These are phyloP conservation scores for Linnemannia exigua DNA, from an alignment of 192 early-diverging fungal species.

Conservation along the genomic window DNA sequence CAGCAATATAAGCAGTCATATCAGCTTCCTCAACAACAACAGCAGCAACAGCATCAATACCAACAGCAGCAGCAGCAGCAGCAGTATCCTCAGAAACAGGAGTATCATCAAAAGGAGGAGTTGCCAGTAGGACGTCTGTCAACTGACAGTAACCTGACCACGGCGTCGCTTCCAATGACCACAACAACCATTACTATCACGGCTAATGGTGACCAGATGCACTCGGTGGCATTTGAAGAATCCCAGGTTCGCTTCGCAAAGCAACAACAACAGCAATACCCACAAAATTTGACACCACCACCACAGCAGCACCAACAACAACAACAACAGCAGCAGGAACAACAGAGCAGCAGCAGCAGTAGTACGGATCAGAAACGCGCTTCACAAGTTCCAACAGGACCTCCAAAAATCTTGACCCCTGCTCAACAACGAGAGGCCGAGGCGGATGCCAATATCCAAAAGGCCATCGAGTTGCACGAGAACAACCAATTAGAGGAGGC, in stretches of 20 bases:
- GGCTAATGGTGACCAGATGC: slow-evolving; percentile 1
- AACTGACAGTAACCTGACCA: background rate
- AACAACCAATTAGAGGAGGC: slow-evolving; percentile 81
- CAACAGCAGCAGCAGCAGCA: background rate
- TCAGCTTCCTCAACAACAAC: background rate
- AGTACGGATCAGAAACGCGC: background rate
- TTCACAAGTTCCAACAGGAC: slow-evolving; percentile 12
- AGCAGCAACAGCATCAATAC: background rate
- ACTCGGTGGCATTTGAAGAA: slow-evolving; percentile 22
- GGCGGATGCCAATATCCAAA: slow-evolving; percentile 73
- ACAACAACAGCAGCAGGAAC: background rate
- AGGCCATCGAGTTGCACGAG: slow-evolving; percentile 80
- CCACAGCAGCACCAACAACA: background rate
- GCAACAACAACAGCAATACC: background rate
- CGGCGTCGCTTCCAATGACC: background rate
- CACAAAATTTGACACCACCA: background rate
- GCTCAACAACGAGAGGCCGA: slow-evolving; percentile 55
- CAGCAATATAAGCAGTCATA: background rate
- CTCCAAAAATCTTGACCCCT: slow-evolving; percentile 23
- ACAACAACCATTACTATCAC: slow-evolving; percentile 37
- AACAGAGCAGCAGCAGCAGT: background rate
- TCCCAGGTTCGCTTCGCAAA: background rate
- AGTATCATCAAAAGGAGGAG: slow-evolving; percentile 4
- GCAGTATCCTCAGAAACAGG: background rate
- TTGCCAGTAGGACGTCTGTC: background rate